Percentiles rank a stretch among this genome's conserved stretches.
Conservation (phyloP, 2,329 filamentous ascomycete genomes). For the Bertia moriformis region DNA sequence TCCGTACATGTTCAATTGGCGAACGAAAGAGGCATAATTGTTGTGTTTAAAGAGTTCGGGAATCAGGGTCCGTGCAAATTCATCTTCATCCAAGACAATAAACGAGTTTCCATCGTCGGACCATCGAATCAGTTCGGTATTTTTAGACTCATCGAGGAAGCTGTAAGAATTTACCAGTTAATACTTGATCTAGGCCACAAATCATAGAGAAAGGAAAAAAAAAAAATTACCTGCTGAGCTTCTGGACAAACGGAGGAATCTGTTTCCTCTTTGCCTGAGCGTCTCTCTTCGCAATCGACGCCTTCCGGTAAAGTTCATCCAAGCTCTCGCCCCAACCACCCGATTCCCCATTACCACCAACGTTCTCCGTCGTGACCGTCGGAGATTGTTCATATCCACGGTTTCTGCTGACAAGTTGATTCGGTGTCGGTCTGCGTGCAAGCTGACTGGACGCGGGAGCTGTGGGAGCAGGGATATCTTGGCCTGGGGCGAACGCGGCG, state of each 20-base stretch:
- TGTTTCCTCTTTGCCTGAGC: slow-evolving; percentile 82
- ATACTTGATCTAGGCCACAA: slow-evolving; percentile 4
- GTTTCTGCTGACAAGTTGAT: slow-evolving; percentile 17
- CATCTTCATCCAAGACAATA: slow-evolving; percentile 90
- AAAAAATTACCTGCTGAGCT: slow-evolving; percentile 71
- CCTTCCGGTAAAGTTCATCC: slow-evolving; percentile 66
- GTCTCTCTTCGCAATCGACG: slow-evolving; percentile 70
- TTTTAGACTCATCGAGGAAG: slow-evolving; percentile 84
- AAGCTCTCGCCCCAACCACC: slow-evolving; percentile 53
- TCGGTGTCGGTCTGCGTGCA: slow-evolving; percentile 19
- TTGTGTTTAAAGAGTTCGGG: slow-evolving; percentile 68
- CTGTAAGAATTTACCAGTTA: slow-evolving; percentile 27
- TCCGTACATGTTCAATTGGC: slow-evolving; percentile 54
- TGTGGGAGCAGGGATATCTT: slow-evolving; percentile 20
- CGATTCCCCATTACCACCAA: slow-evolving; percentile 17
- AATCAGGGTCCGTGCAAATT: slow-evolving; percentile 60
- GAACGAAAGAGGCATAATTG: slow-evolving; percentile 65
- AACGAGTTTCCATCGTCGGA: slow-evolving; percentile 94
- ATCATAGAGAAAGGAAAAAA: no score
- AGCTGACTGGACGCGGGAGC: slow-evolving; percentile 26
- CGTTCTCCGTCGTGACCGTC: slow-evolving; percentile 12
- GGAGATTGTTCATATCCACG: slow-evolving; percentile 17
- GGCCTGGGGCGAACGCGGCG: slow-evolving; percentile 13
- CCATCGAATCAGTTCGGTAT: slow-evolving; percentile 91
- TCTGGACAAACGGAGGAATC: slow-evolving; percentile 95